These are phyloP conservation scores for Neofusicoccum sp. DNA, from an alignment of 2,329 filamentous ascomycete genomes.

Conservation along the genomic window DNA sequence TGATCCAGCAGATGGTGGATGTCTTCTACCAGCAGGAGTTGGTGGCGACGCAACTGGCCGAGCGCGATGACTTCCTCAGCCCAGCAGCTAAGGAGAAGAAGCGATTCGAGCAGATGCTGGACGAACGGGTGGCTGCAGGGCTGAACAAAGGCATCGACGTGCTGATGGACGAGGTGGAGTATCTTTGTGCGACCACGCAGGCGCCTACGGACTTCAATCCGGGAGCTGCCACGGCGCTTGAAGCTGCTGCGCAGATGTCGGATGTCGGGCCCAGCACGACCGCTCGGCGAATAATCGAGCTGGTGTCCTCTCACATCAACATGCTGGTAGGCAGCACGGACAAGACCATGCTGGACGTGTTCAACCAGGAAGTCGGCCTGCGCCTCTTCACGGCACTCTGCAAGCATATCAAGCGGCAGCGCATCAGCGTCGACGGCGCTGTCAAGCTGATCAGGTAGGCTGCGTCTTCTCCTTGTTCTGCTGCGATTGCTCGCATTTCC, in stretches of 20 bases:
- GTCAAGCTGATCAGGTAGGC: conserved; percentile 78
- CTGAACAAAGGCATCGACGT: conserved; percentile 98
- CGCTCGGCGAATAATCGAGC: conserved; percentile 77
- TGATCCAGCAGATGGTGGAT: conserved; percentile 98
- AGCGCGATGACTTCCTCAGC: conserved; percentile 93
- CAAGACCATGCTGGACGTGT: conserved; percentile 97
- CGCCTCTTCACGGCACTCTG: conserved; percentile 89
- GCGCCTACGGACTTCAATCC: conserved; percentile 90
- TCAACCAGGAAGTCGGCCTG: conserved; percentile 95
- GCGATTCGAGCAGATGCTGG: conserved; percentile 97
- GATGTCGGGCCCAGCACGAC: conserved; percentile 78
- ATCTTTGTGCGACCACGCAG: conserved; percentile 87
- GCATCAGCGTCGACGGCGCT: conserved; percentile 85
- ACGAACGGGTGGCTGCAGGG: conserved; percentile 92
- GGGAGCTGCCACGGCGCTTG: conserved; percentile 39
- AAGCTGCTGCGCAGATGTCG: conserved; percentile 36
- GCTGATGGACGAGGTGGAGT: conserved; percentile 97
- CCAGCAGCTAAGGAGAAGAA: conserved; percentile 94
- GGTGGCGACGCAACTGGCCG: conserved; percentile 76
- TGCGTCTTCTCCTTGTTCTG: neutral
- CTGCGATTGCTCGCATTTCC: no score
- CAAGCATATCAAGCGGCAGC: conserved; percentile 96
- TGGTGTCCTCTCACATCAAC: conserved; percentile 84
- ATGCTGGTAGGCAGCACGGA: conserved; percentile 96
- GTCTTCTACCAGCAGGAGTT: conserved; percentile 98